These are phyloP conservation scores for Lasiodiplodia citricola DNA, from an alignment of 2,329 filamentous ascomycete species.

Conservation along the genomic window DNA sequence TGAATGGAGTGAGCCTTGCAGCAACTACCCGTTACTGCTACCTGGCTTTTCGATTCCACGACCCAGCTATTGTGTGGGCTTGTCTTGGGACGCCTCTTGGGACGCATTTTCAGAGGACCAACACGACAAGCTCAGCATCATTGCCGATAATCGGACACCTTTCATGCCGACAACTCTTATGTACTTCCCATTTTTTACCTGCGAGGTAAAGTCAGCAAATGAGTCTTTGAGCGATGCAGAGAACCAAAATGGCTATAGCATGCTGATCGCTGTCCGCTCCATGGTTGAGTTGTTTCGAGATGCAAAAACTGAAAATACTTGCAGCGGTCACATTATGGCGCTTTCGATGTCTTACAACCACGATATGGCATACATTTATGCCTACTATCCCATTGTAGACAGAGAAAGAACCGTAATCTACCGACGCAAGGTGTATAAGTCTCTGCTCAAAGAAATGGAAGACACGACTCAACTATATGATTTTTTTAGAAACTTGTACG, in stretches of 20 bases:
- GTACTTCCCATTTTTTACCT: constrained; percentile 33
- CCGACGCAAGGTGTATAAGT: constrained; percentile 10
- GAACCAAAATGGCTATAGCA: constrained; percentile 32
- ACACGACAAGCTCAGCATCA: constrained; percentile 44
- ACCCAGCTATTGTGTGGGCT: constrained; percentile 1
- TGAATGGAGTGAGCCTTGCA: constrained; percentile 48
- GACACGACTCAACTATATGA: constrained; percentile 28
- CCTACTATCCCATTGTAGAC: constrained; percentile 23
- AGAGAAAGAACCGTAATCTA: constrained; percentile 12
- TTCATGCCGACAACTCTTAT: constrained; percentile 32
- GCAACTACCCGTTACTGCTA: constrained; percentile 43
- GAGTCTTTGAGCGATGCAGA: constrained; percentile 29
- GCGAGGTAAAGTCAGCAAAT: constrained; percentile 31
- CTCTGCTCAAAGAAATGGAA: constrained; percentile 1
- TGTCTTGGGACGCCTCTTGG: constrained; percentile 30
- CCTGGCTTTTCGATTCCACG: not conserved
- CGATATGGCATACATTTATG: constrained; percentile 19
- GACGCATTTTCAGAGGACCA: constrained; percentile 49
- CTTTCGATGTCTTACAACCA: constrained; percentile 24
- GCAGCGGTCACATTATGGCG: not conserved
- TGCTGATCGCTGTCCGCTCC: not conserved
- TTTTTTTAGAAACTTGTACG: constrained; percentile 30
- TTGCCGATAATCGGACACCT: constrained; percentile 22
- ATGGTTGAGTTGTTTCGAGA: not conserved
- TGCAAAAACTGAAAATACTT: not conserved